phyloP scores from a whole-genome alignment of 306 rosid genomes.

The Hippophae tibetana region DNA sequence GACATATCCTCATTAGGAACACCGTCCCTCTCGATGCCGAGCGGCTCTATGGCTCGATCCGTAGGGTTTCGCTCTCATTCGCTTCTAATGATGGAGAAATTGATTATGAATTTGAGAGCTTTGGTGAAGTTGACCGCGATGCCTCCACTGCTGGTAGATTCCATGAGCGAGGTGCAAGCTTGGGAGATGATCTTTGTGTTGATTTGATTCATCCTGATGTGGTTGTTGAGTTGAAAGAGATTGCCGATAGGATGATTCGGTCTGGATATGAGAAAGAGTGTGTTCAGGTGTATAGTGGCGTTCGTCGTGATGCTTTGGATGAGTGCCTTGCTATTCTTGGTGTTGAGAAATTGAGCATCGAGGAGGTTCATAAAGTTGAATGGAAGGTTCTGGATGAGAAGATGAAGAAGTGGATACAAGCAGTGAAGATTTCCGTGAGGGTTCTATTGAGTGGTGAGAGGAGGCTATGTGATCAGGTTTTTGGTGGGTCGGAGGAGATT shows the following conservation, averaged over 20 bases:
- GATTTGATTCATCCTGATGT: constrained; percentile 72
- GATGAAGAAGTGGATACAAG: constrained; percentile 93
- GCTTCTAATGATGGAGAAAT: constrained; percentile 52
- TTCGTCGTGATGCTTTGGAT: constrained; percentile 77
- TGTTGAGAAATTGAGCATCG: constrained; percentile 78
- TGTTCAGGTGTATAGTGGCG: constrained; percentile 67
- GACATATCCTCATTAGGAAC: constrained; percentile 55
- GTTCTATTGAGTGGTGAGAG: constrained; percentile 63
- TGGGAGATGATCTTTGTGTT: constrained; percentile 49
- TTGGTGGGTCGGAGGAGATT: constrained; percentile 45
- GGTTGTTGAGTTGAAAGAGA: constrained; percentile 62
- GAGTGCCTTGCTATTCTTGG: constrained; percentile 73
- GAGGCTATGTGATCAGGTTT: constrained; percentile 64
- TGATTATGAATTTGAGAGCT: constrained; percentile 51
- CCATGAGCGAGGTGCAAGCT: constrained; percentile 71
- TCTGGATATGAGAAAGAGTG: constrained; percentile 88
- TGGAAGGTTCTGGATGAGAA: constrained; percentile 82
- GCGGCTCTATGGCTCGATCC: constrained; percentile 60
- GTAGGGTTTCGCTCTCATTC: constrained; percentile 52
- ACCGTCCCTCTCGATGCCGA: constrained; percentile 71
- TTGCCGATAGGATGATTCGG: constrained; percentile 71
- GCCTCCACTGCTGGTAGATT: constrained; percentile 36
- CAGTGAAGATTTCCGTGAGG: constrained; percentile 62
- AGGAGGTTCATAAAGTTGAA: constrained; percentile 77
- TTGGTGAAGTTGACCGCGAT: constrained; percentile 42